Evolutionary conservation across 305 asterid genomes (phyloP).

Genomic region (Petunia hybrid): DNA sequence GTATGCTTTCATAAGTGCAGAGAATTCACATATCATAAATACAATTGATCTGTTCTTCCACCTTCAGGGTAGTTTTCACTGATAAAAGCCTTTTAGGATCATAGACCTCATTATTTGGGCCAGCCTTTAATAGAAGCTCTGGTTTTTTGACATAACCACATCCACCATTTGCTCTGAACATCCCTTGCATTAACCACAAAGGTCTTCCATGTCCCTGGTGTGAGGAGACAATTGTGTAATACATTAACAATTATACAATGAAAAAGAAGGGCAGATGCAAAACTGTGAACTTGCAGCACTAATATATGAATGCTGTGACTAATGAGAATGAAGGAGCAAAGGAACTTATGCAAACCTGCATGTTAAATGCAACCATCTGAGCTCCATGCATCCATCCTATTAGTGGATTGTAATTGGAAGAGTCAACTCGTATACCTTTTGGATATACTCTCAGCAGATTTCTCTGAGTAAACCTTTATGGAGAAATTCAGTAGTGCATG

Average conservation of each 20-base stretch:
- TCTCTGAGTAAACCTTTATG: conserved; percentile 70
- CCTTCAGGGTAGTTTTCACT: conserved; percentile 66
- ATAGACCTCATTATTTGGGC: conserved; percentile 52
- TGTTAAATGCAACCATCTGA: conserved; percentile 90
- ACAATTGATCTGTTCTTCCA: background rate
- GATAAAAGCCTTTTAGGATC: conserved; percentile 62
- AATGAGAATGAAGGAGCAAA: background rate
- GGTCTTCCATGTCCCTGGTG: conserved; percentile 70
- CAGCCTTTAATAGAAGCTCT: conserved; percentile 52
- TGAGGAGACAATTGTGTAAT: background rate
- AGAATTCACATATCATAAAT: background rate
- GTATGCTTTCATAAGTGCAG: background rate
- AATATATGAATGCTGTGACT: background rate
- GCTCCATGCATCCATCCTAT: conserved; percentile 87
- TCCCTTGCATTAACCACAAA: conserved; percentile 89
- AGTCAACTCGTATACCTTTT: conserved; percentile 74
- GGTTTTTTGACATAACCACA: conserved; percentile 89
- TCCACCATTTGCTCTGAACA: conserved; percentile 86
- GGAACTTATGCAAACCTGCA: conserved; percentile 60
- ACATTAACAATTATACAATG: background rate
- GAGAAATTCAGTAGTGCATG: background rate
- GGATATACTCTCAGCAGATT: conserved; percentile 91
- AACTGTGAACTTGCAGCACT: background rate
- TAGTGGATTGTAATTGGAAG: conserved; percentile 81
- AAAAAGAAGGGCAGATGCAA: background rate